Percentiles rank a stretch among this genome's conserved stretches.
Evolutionary conservation across 2,329 filamentous ascomycete genomes (phyloP).

Genomic region (Zymoseptoria pseudotritici): DNA sequence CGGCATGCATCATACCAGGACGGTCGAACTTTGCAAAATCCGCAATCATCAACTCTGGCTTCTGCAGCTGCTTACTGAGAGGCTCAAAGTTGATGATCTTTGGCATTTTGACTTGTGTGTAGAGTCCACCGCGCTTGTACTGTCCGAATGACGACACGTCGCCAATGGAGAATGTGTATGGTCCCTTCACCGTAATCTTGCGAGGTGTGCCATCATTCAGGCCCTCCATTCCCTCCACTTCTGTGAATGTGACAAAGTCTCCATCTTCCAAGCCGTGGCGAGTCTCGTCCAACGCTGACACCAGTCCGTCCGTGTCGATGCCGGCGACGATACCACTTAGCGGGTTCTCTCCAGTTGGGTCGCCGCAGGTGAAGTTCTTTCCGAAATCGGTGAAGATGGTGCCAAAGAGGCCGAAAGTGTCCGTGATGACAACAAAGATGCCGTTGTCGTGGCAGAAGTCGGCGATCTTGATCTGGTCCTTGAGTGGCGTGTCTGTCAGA

Average conservation of each 20-base stretch:
- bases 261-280: constrained; percentile 93
- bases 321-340: constrained; percentile 81
- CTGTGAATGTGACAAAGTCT: constrained; percentile 90
- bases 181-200: constrained; percentile 86
- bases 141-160: constrained; percentile 80
- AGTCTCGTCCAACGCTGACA: constrained; percentile 90
- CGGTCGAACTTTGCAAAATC: constrained; percentile 98
- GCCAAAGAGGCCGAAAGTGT: constrained; percentile 90
- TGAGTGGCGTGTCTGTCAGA: constrained; percentile 73
- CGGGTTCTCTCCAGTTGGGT: constrained; percentile 83
- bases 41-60: constrained; percentile 82
- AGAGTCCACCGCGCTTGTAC: constrained; percentile 84
- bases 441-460: constrained; percentile 93
- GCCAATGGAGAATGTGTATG: constrained; percentile 95
- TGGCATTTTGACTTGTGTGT: constrained; percentile 97
- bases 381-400: constrained; percentile 97
- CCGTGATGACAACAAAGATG: constrained; percentile 80
- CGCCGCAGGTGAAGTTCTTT: constrained; percentile 82
- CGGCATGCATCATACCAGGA: constrained; percentile 82
- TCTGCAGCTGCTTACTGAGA: constrained; percentile 68
- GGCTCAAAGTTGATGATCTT: constrained; percentile 85
- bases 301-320: constrained; percentile 81
- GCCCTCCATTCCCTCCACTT: constrained; percentile 84
- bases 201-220: constrained; percentile 77
- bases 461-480: constrained; percentile 73